These are phyloP conservation scores for Quercus ilex DNA, from an alignment of 306 rosid genomes.

Conservation along the genomic window DNA sequence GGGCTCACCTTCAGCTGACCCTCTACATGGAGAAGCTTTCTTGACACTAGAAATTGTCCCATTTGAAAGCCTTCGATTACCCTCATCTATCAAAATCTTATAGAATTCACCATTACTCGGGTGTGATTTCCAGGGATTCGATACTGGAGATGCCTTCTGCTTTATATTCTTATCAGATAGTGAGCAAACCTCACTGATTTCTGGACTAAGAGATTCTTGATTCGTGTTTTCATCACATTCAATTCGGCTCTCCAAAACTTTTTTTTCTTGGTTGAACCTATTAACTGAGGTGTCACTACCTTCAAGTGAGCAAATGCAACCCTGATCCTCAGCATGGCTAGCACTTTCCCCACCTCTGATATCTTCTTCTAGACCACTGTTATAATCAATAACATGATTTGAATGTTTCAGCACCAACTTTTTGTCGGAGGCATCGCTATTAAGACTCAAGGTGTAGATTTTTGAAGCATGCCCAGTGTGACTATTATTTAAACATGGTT, in stretches of 20 bases:
- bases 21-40: constrained; percentile 6
- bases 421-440: constrained; percentile 9
- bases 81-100: constrained; percentile 1
- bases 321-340: constrained; percentile 9
- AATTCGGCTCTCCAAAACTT: constrained; percentile 2
- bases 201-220: constrained; percentile 7
- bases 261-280: constrained; percentile 7
- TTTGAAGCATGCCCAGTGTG: constrained; percentile 7
- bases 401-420: not conserved
- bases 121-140: constrained; percentile 17
- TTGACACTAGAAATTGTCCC: constrained; percentile 9
- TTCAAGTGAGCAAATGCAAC: constrained; percentile 8
- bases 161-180: constrained; percentile 9
- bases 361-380: not conserved
- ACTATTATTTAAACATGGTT: constrained; percentile 7
- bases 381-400: constrained; percentile 3
- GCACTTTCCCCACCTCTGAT: not conserved
- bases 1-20: constrained; percentile 15
- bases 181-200: constrained; percentile 4
- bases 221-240: constrained; percentile 2
- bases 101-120: not conserved
- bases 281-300: not conserved
- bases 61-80: constrained; percentile 19
- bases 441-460: constrained; percentile 4
- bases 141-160: constrained; percentile 10